These are phyloP conservation scores for Russula lepida DNA, from an alignment of 768 basidiomycete species.

Conservation along the genomic window DNA sequence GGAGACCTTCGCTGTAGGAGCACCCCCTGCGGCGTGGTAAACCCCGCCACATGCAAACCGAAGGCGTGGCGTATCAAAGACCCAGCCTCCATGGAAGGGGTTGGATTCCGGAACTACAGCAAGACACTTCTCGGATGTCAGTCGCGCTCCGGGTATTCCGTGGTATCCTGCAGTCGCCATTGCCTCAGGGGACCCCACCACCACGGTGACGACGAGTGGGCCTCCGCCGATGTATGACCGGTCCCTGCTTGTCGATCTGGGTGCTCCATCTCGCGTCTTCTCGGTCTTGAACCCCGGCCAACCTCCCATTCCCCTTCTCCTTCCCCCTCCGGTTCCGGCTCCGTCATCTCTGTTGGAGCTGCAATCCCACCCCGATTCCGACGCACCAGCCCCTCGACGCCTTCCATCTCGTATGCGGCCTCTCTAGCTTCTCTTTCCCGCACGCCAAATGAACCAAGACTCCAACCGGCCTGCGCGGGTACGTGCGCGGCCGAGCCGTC, in stretches of 20 bases:
- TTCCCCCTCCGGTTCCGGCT: slow-evolving; percentile 15
- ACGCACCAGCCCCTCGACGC: not conserved
- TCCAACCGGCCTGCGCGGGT: slow-evolving; percentile 49
- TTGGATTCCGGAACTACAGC: too few relatives aligned
- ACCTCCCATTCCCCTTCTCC: not conserved
- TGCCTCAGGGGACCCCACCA: slow-evolving; percentile 73
- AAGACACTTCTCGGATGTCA: not conserved
- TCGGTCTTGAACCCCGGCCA: slow-evolving; percentile 15
- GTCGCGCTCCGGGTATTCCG: slow-evolving; percentile 41
- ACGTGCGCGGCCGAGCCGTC: slow-evolving; percentile 25
- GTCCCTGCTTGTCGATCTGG: slow-evolving; percentile 6
- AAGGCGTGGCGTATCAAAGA: too few relatives aligned
- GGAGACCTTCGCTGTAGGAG: too few relatives aligned
- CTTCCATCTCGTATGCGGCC: slow-evolving; percentile 25
- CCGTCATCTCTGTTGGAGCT: slow-evolving; percentile 21
- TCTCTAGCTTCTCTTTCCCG: slow-evolving; percentile 29
- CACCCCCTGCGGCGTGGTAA: too few relatives aligned
- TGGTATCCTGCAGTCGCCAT: slow-evolving; percentile 74
- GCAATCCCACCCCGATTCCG: not conserved
- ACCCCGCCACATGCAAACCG: too few relatives aligned
- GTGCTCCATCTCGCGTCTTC: slow-evolving; percentile 25
- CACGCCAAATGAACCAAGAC: slow-evolving; percentile 62
- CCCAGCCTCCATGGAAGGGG: too few relatives aligned
- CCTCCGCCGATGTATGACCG: not conserved
- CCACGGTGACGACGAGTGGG: slow-evolving; percentile 45